A percentile compares a stretch with the other conserved stretches of the same genome.
phyloP scores from a whole-genome alignment of 2,329 filamentous ascomycete species.

The Fusarium austroafricanum region DNA sequence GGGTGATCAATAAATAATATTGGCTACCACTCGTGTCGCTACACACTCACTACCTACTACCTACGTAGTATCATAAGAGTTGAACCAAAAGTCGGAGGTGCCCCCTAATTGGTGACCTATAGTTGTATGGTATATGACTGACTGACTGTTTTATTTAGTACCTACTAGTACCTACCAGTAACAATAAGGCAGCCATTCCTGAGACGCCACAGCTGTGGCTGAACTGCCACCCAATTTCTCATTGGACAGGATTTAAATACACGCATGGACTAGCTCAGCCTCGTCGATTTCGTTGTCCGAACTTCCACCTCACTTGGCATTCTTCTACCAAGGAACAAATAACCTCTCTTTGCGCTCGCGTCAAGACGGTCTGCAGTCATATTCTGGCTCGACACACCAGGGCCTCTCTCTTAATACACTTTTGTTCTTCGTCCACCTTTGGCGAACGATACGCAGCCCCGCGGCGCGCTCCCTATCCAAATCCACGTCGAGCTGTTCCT shows the following conservation, averaged over 20 bases:
- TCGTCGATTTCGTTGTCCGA: slow-evolving; percentile 35
- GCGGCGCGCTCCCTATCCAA: slow-evolving; percentile 14
- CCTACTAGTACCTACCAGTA: no score
- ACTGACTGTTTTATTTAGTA: no score
- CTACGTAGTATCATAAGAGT: no score
- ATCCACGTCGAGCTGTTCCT: slow-evolving; percentile 11
- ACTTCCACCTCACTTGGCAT: slow-evolving; percentile 35
- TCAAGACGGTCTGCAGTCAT: slow-evolving; percentile 39
- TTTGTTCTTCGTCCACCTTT: slow-evolving; percentile 11
- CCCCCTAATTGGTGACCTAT: no score
- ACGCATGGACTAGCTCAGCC: slow-evolving; percentile 38
- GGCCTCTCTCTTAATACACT: slow-evolving; percentile 11
- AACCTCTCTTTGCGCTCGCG: slow-evolving; percentile 30
- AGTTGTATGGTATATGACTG: no score
- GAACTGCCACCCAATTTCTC: not conserved
- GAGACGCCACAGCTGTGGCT: slow-evolving; percentile 23
- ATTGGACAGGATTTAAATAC: slow-evolving; percentile 32
- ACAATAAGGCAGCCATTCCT: not conserved
- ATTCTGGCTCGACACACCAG: slow-evolving; percentile 35
- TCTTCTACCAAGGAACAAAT: slow-evolving; percentile 7
- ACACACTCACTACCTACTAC: no score
- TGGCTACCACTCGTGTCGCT: not conserved
- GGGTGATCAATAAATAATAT: not conserved
- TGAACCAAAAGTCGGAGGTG: no score
- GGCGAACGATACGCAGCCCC: slow-evolving; percentile 1